Conservation (phyloP, 1,139 yeast genomes). For the Debaryomyces udenii region DNA sequence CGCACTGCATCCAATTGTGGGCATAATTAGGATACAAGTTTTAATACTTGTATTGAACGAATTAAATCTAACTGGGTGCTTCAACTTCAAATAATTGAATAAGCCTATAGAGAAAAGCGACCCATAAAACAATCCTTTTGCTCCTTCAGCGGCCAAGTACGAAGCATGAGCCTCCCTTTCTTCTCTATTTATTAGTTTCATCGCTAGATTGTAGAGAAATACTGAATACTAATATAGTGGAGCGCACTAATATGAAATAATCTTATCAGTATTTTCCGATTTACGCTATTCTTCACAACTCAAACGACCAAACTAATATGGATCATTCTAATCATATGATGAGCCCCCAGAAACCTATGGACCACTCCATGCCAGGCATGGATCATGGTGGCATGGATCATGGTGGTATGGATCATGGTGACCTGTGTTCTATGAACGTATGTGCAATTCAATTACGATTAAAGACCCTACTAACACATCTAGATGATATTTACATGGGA, state of each 20-base stretch:
- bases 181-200: constrained; percentile 45
- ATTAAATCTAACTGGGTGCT: constrained; percentile 38
- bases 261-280: background rate
- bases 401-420: constrained; percentile 30
- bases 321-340: constrained; percentile 2
- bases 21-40: constrained; percentile 44
- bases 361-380: constrained; percentile 34
- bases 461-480: constrained; percentile 13
- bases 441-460: constrained; percentile 14
- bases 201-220: constrained; percentile 15
- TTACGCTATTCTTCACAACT: background rate
- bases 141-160: constrained; percentile 41
- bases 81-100: constrained; percentile 35
- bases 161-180: constrained; percentile 47
- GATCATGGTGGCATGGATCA: constrained; percentile 31
- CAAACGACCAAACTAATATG: constrained; percentile 1
- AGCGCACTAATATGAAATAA: background rate
- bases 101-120: constrained; percentile 37
- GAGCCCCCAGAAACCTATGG: constrained; percentile 22
- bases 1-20: constrained; percentile 43
- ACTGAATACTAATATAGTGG: background rate
- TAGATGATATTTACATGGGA: constrained; percentile 85
- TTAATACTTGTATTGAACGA: constrained; percentile 44
- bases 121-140: constrained; percentile 46
- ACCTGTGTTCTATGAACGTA: constrained; percentile 64